These are phyloP conservation scores for Ilyonectria destructans DNA, from an alignment of 2,329 filamentous ascomycete species.

Conservation along the genomic window DNA sequence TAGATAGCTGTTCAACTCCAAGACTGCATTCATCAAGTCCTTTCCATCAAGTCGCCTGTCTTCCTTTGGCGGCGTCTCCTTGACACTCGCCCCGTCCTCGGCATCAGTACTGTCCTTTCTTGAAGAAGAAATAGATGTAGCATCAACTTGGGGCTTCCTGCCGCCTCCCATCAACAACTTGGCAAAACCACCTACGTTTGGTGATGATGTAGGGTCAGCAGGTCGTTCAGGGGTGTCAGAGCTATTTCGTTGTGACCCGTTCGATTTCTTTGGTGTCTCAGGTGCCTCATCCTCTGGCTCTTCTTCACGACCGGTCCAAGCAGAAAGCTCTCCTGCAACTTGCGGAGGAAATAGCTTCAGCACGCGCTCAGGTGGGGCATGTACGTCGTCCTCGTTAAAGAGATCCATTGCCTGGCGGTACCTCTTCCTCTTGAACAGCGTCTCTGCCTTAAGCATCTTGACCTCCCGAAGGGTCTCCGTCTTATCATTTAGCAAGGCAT, in stretches of 20 bases:
- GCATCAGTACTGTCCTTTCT: constrained; percentile 66
- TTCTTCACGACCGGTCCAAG: constrained; percentile 60
- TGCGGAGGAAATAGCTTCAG: constrained; percentile 86
- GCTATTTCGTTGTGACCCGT: constrained; percentile 48
- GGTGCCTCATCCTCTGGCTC: constrained; percentile 57
- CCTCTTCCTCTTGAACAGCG: constrained; percentile 85
- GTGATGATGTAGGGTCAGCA: constrained; percentile 55
- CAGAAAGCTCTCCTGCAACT: constrained; percentile 87
- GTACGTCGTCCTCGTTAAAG: constrained; percentile 87
- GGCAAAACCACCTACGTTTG: constrained; percentile 65
- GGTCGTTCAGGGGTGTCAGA: constrained; percentile 49
- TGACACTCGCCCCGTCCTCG: constrained; percentile 71
- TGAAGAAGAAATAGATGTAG: constrained; percentile 73
- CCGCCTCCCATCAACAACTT: constrained; percentile 67
- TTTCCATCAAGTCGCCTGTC: constrained; percentile 80
- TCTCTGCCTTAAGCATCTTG: constrained; percentile 92
- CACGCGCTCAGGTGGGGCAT: constrained; percentile 91
- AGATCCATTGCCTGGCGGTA: constrained; percentile 91
- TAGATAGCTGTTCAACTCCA: constrained; percentile 89
- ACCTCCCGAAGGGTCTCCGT: constrained; percentile 84
- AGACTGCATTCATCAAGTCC: constrained; percentile 85
- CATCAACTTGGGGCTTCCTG: constrained; percentile 67
- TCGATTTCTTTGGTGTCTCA: constrained; percentile 47
- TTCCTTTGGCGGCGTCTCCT: constrained; percentile 60
- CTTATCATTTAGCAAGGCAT: constrained; percentile 90